Evolutionary conservation across 2,329 filamentous ascomycete genomes (phyloP), one percentile per base, ranked within the genome.

Genomic region (Epichloe gansuensis): DNA sequence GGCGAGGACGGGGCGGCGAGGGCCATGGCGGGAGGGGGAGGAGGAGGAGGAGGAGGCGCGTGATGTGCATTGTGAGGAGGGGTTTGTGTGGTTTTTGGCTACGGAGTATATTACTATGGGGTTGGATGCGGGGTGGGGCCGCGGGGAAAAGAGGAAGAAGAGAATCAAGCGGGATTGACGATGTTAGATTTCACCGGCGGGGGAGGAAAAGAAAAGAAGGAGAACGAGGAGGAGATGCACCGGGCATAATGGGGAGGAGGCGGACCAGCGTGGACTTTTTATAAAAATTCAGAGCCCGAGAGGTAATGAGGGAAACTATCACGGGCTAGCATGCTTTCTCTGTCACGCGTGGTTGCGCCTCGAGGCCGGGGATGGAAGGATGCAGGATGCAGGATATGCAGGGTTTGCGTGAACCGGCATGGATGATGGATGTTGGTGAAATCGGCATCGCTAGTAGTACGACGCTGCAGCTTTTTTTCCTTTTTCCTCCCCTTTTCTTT

Each of bases 61-160:
- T 17, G 48, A 54, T 17, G 4, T 38, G 52, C 52, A 54, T 54
- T 21, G 44, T 42, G 48, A 23, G 17, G 17, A 21, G 44, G 17
- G 28, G 23, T 17, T 28, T 35, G 41, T 21, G n/a, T 7, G 4
- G 25, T n/a, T 12, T 1, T 38, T n/a, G 34, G 11, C 17, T n/a
- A 15, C 4, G 23, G 25, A 38, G 28, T 21, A 11, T 12, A 31
- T 42, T 13, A 2, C 39, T 25, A 17, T 3, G 28, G 23, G 8
- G 28, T 2, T 0, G 3, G 28, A 8, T 3, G 3, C 28, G 4
- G 4, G 23, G 28, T 4, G 8, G 28, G 28, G 28, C 28, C 8
- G 28, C 28, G 28, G 7, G 28, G 28, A 9, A 28, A 2, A 21
- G 2, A 21, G 17, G 17, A 21, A 21, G 17, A 21, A 21, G 17